Evolutionary conservation across 129 eudicot genomes (phyloP), one percentile per base, ranked within the genome.

Genomic region (Arctium lappa): DNA sequence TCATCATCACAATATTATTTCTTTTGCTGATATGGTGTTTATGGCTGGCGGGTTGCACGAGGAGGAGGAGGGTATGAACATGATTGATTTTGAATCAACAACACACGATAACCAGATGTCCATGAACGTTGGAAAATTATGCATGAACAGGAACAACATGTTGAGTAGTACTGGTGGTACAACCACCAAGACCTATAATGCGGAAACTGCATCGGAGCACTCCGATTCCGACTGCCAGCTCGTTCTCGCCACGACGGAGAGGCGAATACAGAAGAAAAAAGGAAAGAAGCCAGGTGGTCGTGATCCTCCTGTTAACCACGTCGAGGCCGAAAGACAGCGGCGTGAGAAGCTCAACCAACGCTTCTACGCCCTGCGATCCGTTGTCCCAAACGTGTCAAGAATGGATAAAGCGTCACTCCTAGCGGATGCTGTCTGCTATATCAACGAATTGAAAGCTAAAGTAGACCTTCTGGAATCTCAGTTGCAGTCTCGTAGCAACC

Each of bases 141-240:
- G 48, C 18, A 10, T 31, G 50, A 37, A 30, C 6, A 53, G 29
- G 10, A 13, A 0, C 63, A 69, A 42, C 50, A 42, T 10, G 27
- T 22, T 22, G 27, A 22, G 27, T 22, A 22, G 27, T 5, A 22
- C 16, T 9, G 18, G 3, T 27, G 3, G 32, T 37, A 78, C 30
- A 11, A 27, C 77, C 56, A 30, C 1, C 13, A 56, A 60, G 27
- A 74, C 39, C 8, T 80, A 53, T 9, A 22, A 22, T 22, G 33
- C 36, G 0, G 89, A 86, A 11, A 69, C 68, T 5, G 84, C 75
- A 8, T 80, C 69, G 27, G 87, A 86, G 66, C 82, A 83, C 70
- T 86, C 88, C 2, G 88, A 86, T 75, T 82, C 88, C 5, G 90
- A 89, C 11, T 69, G 84, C 71, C 87, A 69, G 72, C 72, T 80